Conservation (phyloP, 164 flowering plant genomes). For the Umbellularia californica region DNA sequence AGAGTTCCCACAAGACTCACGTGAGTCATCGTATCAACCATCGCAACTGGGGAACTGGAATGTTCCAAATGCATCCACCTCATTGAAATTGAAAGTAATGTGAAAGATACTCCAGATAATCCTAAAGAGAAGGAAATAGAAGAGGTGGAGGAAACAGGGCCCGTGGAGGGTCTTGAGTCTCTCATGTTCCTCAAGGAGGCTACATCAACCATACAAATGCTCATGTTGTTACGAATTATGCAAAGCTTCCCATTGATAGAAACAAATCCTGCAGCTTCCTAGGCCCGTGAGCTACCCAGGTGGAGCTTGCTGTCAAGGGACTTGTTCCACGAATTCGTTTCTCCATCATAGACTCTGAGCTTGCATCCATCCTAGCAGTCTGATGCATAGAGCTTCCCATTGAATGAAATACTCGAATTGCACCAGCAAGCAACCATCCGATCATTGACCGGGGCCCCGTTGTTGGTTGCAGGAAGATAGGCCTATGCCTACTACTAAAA, state of each 20-base stretch:
- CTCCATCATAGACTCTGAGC: constrained; percentile 66
- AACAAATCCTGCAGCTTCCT: constrained; percentile 94
- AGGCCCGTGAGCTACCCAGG: constrained; percentile 74
- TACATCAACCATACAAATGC: constrained; percentile 84
- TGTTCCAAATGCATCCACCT: no score
- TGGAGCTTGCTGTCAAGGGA: constrained; percentile 84
- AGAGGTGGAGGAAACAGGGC: no score
- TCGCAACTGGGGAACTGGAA: no score
- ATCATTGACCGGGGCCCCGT: constrained; percentile 59
- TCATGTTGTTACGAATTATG: constrained; percentile 94
- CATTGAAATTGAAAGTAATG: no score
- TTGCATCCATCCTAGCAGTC: constrained; percentile 95
- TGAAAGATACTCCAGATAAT: no score
- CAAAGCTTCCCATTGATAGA: constrained; percentile 88
- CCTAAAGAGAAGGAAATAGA: no score
- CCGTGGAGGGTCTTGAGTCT: no score
- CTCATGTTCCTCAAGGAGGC: no score
- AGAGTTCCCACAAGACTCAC: no score
- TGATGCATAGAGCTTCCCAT: constrained; percentile 74
- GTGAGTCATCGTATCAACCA: no score
- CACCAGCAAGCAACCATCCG: constrained; percentile 94
- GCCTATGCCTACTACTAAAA: constrained; percentile 16
- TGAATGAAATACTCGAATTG: constrained; percentile 75
- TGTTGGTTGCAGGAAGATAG: constrained; percentile 63
- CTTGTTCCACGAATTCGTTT: constrained; percentile 70